Evolutionary conservation across 257 asterid species (phyloP).

Genomic region (Nicotiana attenuata): DNA sequence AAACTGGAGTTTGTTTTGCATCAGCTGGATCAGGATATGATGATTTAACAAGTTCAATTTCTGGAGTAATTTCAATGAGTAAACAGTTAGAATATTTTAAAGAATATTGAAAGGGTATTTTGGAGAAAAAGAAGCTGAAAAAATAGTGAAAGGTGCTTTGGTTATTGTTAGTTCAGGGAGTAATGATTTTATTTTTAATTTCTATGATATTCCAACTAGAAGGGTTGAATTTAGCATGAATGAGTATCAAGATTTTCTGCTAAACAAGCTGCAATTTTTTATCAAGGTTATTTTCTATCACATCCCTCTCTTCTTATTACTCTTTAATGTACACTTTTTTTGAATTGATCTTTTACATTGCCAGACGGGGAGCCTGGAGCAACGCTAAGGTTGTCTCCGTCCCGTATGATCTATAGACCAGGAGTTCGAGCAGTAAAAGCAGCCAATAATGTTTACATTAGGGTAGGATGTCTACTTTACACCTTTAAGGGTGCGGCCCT

Average conservation of each 20-base stretch:
- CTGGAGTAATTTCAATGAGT: background rate
- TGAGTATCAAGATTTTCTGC: slow-evolving; percentile 8
- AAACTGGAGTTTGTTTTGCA: background rate
- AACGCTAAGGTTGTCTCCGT: no score
- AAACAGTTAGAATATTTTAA: slow-evolving; percentile 7
- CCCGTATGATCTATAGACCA: no score
- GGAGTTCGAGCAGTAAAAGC: no score
- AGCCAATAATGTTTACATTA: no score
- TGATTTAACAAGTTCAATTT: background rate
- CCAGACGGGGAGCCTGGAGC: no score
- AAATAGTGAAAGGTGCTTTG: slow-evolving; percentile 7
- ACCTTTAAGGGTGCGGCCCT: background rate
- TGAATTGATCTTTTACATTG: no score
- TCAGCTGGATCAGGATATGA: slow-evolving; percentile 12
- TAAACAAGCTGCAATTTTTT: background rate
- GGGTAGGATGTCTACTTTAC: no score
- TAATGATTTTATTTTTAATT: slow-evolving; percentile 7
- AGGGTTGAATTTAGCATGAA: background rate
- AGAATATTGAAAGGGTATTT: background rate
- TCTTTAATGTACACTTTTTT: no score
- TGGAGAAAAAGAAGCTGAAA: background rate
- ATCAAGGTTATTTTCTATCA: background rate
- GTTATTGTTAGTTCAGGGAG: slow-evolving; percentile 8
- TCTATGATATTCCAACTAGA: slow-evolving; percentile 10
- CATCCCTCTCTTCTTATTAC: background rate